A percentile compares a stretch with the other conserved stretches of the same genome.
phyloP scores from a whole-genome alignment of 2,329 filamentous ascomycete species.

The Pseudogymnoascus pannorum region DNA sequence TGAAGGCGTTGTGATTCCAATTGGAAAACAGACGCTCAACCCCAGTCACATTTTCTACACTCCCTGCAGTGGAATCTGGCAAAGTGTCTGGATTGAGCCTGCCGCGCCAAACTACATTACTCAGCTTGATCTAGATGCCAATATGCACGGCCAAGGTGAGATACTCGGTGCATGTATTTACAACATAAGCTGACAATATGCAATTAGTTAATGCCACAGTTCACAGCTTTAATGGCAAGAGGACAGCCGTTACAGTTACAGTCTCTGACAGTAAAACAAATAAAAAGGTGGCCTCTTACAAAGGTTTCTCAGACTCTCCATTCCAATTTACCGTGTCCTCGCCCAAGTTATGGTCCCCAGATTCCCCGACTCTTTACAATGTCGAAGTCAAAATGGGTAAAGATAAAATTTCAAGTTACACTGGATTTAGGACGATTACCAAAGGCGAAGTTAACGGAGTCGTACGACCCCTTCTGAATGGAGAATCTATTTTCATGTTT shows the following conservation, averaged over 20 bases:
- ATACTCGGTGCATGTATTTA: conserved; percentile 11
- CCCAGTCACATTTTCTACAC: conserved; percentile 63
- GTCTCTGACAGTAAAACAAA: conserved; percentile 7
- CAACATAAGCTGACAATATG: neutral
- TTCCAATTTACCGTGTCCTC: conserved; percentile 49
- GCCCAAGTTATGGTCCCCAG: conserved; percentile 57
- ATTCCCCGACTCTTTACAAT: conserved; percentile 57
- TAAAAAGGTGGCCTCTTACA: conserved; percentile 26
- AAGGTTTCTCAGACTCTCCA: conserved; percentile 39
- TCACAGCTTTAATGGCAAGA: conserved; percentile 35
- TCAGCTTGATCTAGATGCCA: conserved; percentile 33
- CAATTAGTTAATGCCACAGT: conserved; percentile 48
- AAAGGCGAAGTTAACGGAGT: conserved; percentile 49
- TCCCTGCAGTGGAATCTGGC: conserved; percentile 69
- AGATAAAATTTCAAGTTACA: conserved; percentile 57
- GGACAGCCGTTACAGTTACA: conserved; percentile 19
- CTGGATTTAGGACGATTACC: conserved; percentile 59
- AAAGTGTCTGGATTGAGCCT: conserved; percentile 64
- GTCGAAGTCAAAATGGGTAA: conserved; percentile 45
- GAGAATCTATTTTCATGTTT: conserved; percentile 60
- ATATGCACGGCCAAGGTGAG: conserved; percentile 45
- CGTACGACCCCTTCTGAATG: conserved; percentile 42
- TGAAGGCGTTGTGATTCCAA: conserved; percentile 48
- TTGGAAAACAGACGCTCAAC: conserved; percentile 55
- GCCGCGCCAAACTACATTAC: conserved; percentile 46